phyloP scores from a whole-genome alignment of 352 stramenopile species.

The Peronosclerospora sorghi region DNA sequence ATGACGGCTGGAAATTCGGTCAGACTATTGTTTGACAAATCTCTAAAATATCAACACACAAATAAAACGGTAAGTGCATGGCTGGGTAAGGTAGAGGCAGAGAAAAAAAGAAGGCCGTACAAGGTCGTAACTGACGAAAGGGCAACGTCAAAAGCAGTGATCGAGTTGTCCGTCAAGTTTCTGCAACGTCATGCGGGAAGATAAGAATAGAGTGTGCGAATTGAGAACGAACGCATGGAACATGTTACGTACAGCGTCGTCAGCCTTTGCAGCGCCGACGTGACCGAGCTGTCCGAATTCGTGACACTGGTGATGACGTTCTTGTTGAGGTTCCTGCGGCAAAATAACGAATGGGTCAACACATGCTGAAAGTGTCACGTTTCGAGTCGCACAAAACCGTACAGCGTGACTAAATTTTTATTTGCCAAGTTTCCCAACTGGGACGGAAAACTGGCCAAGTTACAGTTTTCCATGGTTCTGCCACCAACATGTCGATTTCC shows the following conservation, averaged over 20 bases:
- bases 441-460: conserved; percentile 33
- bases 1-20: conserved; percentile 39
- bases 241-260: conserved; percentile 26
- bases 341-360: too few relatives aligned
- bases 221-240: not conserved
- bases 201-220: not conserved
- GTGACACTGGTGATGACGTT: conserved; percentile 39
- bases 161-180: conserved; percentile 35
- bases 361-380: too few relatives aligned
- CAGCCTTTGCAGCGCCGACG: conserved; percentile 28
- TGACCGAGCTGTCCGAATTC: conserved; percentile 22
- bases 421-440: conserved; percentile 35
- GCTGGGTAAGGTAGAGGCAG: not conserved
- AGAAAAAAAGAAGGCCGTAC: conserved; percentile 13
- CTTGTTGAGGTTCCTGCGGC: conserved; percentile 38
- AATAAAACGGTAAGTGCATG: too few relatives aligned
- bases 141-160: conserved; percentile 29
- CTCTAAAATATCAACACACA: conserved; percentile 15
- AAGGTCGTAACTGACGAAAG: conserved; percentile 31
- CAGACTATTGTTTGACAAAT: conserved; percentile 42
- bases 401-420: conserved; percentile 45
- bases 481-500: too few relatives aligned
- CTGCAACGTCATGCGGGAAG: conserved; percentile 13
- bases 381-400: conserved; percentile 7
- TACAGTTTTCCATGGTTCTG: conserved; percentile 64